These are phyloP conservation scores for Rosa multiflora DNA, from an alignment of 306 rosid species.

Conservation along the genomic window DNA sequence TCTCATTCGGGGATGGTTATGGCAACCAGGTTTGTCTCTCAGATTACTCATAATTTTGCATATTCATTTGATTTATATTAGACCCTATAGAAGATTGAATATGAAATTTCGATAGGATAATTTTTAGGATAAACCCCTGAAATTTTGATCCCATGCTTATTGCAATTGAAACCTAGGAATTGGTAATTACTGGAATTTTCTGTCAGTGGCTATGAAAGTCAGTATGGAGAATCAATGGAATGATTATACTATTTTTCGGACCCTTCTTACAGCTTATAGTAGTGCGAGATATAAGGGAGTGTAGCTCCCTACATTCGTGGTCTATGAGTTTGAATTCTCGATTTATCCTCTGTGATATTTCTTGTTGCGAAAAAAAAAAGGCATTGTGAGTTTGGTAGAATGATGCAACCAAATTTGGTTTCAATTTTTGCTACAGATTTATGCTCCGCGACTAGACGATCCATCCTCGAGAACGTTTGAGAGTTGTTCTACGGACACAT, in stretches of 20 bases:
- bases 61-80: neutral
- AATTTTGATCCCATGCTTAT: neutral
- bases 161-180: neutral
- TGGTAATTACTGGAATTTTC: neutral
- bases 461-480: constrained; percentile 56
- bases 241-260: neutral
- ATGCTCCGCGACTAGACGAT: constrained; percentile 58
- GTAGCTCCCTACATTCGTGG: neutral
- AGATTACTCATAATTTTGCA: neutral
- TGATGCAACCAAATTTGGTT: neutral
- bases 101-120: neutral
- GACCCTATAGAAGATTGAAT: neutral
- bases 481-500: constrained; percentile 64
- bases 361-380: neutral
- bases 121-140: neutral
- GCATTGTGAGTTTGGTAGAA: neutral
- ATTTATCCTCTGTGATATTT: neutral
- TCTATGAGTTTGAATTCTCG: neutral
- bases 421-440: constrained; percentile 39
- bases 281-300: neutral
- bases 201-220: neutral
- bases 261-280: neutral
- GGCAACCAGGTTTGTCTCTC: constrained; percentile 63
- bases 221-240: neutral
- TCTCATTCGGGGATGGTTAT: constrained; percentile 74